phyloP scores from a whole-genome alignment of 805 yeast species.

The Saccharomycopsis guyanensis region DNA sequence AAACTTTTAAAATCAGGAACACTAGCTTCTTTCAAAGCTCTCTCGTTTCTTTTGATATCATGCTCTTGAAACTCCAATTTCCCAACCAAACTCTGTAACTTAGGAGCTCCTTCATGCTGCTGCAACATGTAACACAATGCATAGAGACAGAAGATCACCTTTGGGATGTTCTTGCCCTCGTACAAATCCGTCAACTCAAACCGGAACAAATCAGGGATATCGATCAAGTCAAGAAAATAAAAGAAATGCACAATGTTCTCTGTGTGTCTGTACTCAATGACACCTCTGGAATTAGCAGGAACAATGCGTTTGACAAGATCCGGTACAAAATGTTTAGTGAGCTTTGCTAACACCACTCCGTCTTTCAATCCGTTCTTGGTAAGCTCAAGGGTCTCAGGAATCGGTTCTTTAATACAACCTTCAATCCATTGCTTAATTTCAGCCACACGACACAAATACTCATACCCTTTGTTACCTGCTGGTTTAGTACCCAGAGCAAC shows the following conservation, averaged over 20 bases:
- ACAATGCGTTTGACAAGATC: slow-evolving; percentile 46
- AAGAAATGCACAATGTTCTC: slow-evolving; percentile 87
- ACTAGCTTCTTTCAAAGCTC: slow-evolving; percentile 53
- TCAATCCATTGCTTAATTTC: slow-evolving; percentile 80
- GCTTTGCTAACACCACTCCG: slow-evolving; percentile 78
- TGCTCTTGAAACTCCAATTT: slow-evolving; percentile 53
- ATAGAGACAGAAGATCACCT: slow-evolving; percentile 88
- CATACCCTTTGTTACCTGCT: slow-evolving; percentile 43
- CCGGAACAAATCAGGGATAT: slow-evolving; percentile 78
- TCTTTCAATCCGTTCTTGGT: slow-evolving; percentile 60
- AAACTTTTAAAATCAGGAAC: slow-evolving; percentile 65
- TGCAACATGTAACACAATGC: slow-evolving; percentile 74
- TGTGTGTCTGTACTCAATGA: slow-evolving; percentile 78
- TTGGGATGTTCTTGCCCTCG: slow-evolving; percentile 87
- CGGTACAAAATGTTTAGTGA: slow-evolving; percentile 68
- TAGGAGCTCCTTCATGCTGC: slow-evolving; percentile 46
- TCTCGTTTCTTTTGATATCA: slow-evolving; percentile 61
- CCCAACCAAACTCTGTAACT: slow-evolving; percentile 56
- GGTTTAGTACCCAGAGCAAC: slow-evolving; percentile 14
- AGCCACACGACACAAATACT: slow-evolving; percentile 69
- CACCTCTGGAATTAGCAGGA: slow-evolving; percentile 41
- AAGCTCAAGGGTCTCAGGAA: slow-evolving; percentile 50
- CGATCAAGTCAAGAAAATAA: slow-evolving; percentile 55
- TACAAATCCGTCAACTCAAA: slow-evolving; percentile 91
- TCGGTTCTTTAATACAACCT: slow-evolving; percentile 46